Conservation (phyloP, 1,284 basidiomycete species). For the Caloboletus firmus region DNA sequence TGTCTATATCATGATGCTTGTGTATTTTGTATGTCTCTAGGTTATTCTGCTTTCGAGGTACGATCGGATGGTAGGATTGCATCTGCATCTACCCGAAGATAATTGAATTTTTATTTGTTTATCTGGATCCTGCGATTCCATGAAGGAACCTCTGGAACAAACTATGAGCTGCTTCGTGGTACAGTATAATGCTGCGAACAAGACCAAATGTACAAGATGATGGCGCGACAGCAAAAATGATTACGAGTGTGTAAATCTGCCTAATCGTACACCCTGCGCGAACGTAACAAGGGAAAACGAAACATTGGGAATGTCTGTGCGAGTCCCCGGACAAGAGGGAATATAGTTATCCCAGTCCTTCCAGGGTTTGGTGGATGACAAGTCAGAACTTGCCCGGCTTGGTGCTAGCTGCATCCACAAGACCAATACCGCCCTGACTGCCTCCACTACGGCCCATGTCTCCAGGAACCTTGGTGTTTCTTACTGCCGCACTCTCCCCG, state of each 20-base stretch:
- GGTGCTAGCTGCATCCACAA: slow-evolving; percentile 38
- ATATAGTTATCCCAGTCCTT: too few species aligned
- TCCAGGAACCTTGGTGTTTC: slow-evolving; percentile 44
- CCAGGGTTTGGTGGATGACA: slow-evolving; percentile 38
- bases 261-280: slow-evolving; percentile 28
- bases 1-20: slow-evolving; percentile 32
- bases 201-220: slow-evolving; percentile 18
- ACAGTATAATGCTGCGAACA: neutral
- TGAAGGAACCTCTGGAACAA: neutral
- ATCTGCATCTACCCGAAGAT: slow-evolving; percentile 19
- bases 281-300: slow-evolving; percentile 11
- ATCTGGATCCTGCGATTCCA: neutral
- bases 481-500: slow-evolving; percentile 47
- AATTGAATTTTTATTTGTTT: slow-evolving; percentile 24
- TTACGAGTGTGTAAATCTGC: slow-evolving; percentile 3
- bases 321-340: slow-evolving; percentile 1
- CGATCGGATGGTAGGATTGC: slow-evolving; percentile 10
- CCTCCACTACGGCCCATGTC: slow-evolving; percentile 44
- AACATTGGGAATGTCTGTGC: neutral
- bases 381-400: slow-evolving; percentile 41
- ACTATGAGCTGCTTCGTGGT: neutral
- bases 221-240: neutral
- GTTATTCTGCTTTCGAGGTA: slow-evolving; percentile 31
- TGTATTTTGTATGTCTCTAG: slow-evolving; percentile 36
- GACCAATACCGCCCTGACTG: slow-evolving; percentile 40